phyloP scores from a whole-genome alignment of 164 flowering plant species.

The Tinospora cordifolia region DNA sequence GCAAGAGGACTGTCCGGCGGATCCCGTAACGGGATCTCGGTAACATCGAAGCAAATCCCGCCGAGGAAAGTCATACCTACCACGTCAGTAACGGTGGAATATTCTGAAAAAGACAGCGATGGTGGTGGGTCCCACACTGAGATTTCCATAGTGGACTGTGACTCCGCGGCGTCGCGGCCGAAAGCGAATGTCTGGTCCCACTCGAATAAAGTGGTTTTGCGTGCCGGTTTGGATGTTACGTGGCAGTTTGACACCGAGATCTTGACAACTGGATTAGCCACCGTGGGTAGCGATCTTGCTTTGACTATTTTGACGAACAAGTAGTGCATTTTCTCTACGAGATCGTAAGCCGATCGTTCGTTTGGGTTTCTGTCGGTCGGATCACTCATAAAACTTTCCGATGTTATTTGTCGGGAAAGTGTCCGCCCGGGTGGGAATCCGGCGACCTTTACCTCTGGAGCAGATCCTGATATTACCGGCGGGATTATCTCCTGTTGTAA shows the following conservation, averaged over 20 bases:
- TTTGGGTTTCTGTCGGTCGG: no score
- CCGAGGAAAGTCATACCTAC: conserved; percentile 47
- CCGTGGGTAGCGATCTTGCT: no score
- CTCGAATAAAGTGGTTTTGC: conserved; percentile 41
- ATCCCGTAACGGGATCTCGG: conserved; percentile 70
- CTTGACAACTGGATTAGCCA: no score
- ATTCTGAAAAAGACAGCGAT: no score
- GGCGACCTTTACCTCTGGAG: conserved; percentile 24
- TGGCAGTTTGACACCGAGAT: conserved; percentile 36
- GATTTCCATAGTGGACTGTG: conserved; percentile 51
- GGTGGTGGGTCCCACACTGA: no score
- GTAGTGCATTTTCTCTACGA: conserved; percentile 89
- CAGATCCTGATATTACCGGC: conserved; percentile 18
- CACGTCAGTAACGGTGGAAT: conserved; percentile 24
- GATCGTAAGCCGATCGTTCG: conserved; percentile 61
- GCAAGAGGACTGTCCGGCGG: conserved; percentile 92
- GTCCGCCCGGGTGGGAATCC: conserved; percentile 31
- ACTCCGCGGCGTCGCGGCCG: conserved; percentile 43
- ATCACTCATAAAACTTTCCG: conserved; percentile 28
- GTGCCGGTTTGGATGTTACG: conserved; percentile 44
- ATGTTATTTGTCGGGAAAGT: conserved; percentile 22
- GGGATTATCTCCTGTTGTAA: conserved; percentile 23
- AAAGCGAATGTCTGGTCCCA: no score
- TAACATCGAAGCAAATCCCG: no score
- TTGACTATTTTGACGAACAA: no score